Evolutionary conservation across 2,329 filamentous ascomycete species (phyloP).

Genomic region (Claviceps quebecensis): DNA sequence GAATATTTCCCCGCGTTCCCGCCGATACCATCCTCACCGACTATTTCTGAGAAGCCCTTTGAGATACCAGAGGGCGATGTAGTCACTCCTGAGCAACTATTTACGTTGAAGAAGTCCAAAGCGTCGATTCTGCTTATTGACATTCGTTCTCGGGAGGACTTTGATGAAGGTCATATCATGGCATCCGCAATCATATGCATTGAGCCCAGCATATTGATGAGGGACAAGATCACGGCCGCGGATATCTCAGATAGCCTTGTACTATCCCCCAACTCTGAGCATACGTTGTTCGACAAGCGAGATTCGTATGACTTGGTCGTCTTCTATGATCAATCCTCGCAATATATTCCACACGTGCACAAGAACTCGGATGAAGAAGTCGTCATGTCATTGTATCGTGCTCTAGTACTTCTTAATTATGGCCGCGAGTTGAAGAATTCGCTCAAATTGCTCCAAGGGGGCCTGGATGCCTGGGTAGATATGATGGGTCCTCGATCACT

Average conservation of each 20-base stretch:
- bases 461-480: slow-evolving; percentile 75
- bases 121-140: slow-evolving; percentile 69
- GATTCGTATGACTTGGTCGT: slow-evolving; percentile 76
- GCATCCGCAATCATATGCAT: slow-evolving; percentile 76
- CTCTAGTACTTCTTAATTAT: slow-evolving; percentile 72
- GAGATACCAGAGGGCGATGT: slow-evolving; percentile 38
- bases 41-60: slow-evolving; percentile 26
- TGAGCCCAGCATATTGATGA: slow-evolving; percentile 61
- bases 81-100: slow-evolving; percentile 57
- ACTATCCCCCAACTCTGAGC: slow-evolving; percentile 60
- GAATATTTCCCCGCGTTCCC: slow-evolving; percentile 19
- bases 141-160: slow-evolving; percentile 64
- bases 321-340: slow-evolving; percentile 67
- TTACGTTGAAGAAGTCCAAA: slow-evolving; percentile 48
- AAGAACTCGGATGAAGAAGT: slow-evolving; percentile 31
- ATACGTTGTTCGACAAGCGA: slow-evolving; percentile 54
- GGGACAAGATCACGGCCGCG: slow-evolving; percentile 49
- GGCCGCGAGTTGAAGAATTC: slow-evolving; percentile 57
- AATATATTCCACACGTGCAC: slow-evolving; percentile 29
- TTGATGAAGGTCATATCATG: slow-evolving; percentile 80
- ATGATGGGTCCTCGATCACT: slow-evolving; percentile 59
- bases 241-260: slow-evolving; percentile 55
- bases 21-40: slow-evolving; percentile 12
- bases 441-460: slow-evolving; percentile 69
- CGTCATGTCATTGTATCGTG: slow-evolving; percentile 62